phyloP scores from a whole-genome alignment of 108 stramenopile genomes.

The Fistulifera solaris region DNA sequence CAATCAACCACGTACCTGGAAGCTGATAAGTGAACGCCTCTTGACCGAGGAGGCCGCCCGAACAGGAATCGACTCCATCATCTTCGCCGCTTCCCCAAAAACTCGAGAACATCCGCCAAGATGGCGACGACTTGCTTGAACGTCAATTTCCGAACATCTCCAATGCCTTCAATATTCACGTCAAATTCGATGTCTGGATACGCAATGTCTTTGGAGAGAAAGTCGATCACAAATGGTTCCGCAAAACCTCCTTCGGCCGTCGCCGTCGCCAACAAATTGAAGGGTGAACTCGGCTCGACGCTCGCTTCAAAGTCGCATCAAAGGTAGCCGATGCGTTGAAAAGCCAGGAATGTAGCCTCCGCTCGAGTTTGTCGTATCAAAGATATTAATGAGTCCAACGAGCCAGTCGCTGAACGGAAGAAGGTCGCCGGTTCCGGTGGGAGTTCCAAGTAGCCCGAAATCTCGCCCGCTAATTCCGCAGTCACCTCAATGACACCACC shows the following conservation, averaged over 20 bases:
- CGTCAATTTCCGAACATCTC: constrained; percentile 19
- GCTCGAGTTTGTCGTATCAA: constrained; percentile 1
- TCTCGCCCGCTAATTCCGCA: constrained; percentile 10
- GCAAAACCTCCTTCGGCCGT: constrained; percentile 8
- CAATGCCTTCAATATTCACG: constrained; percentile 20
- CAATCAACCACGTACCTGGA: constrained; percentile 16
- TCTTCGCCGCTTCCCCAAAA: constrained; percentile 14
- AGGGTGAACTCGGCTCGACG: constrained; percentile 6
- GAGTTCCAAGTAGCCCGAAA: constrained; percentile 3
- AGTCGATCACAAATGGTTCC: constrained; percentile 10
- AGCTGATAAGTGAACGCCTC: constrained; percentile 21
- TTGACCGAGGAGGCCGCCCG: constrained; percentile 28
- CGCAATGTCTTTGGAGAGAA: constrained; percentile 3
- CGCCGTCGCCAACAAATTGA: constrained; percentile 1
- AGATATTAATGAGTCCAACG: constrained; percentile 13
- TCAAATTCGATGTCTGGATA: constrained; percentile 10
- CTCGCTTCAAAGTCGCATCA: constrained; percentile 18
- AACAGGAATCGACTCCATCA: constrained; percentile 29
- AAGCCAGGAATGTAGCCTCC: too few relatives aligned
- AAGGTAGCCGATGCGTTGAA: constrained; percentile 12
- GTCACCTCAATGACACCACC: constrained; percentile 9
- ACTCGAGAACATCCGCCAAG: constrained; percentile 11
- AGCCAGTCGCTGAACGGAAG: constrained; percentile 6
- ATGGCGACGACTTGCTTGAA: constrained; percentile 22
- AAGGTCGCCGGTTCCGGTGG: constrained; percentile 5